A percentile compares a stretch with the other conserved stretches of the same genome.
These are phyloP conservation scores for Prunus mongolica DNA, from an alignment of 306 rosid genomes.

Conservation along the genomic window DNA sequence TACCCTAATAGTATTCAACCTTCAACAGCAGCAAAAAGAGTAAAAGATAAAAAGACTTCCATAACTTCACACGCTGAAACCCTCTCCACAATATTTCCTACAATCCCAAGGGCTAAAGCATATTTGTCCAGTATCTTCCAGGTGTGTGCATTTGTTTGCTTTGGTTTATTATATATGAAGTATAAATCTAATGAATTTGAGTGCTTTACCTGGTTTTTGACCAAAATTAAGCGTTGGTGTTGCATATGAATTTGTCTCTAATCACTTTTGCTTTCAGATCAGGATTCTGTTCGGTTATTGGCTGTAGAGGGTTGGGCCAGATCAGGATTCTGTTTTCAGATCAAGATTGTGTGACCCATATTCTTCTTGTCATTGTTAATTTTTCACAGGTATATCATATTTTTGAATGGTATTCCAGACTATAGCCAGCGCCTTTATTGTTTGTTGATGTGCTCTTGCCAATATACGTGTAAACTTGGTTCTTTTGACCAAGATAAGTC, in stretches of 20 bases:
- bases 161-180: neutral
- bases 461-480: conserved; percentile 10
- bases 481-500: conserved; percentile 70
- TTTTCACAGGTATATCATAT: conserved; percentile 77
- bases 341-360: conserved; percentile 87
- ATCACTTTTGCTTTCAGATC: conserved; percentile 46
- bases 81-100: too few species aligned
- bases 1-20: too few species aligned
- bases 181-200: neutral
- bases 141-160: too few species aligned
- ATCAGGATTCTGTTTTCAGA: too few species aligned
- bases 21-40: too few species aligned
- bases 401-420: neutral
- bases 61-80: too few species aligned
- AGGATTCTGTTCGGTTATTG: conserved; percentile 94
- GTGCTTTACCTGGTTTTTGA: neutral
- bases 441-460: neutral
- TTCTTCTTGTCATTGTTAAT: conserved; percentile 90
- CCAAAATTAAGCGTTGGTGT: neutral
- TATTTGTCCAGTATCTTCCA: too few species aligned
- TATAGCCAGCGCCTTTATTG: neutral
- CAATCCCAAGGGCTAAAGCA: too few species aligned
- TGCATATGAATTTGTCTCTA: neutral
- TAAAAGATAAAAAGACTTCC: too few species aligned
- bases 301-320: conserved; percentile 96